Conservation (phyloP, 116 monocot species). For the Dioscorea cayenensis region DNA sequence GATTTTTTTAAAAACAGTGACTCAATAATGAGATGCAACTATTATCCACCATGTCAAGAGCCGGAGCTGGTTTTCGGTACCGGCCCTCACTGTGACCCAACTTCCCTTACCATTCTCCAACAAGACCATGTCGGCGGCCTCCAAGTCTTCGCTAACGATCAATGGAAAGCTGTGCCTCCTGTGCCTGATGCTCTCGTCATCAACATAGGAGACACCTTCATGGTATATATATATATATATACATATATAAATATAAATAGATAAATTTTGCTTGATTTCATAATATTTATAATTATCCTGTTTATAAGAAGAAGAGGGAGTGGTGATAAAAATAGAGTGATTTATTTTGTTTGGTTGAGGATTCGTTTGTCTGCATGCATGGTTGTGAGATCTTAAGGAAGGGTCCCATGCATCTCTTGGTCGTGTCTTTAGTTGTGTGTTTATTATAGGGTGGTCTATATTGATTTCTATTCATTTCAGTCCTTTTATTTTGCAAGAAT, state of each 20-base stretch:
- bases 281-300: no score
- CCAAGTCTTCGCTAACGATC: constrained; percentile 45
- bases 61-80: constrained; percentile 74
- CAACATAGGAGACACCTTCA: constrained; percentile 88
- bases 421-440: not conserved
- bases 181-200: constrained; percentile 46
- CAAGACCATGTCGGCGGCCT: constrained; percentile 68
- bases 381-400: not conserved
- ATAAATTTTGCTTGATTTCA: not conserved
- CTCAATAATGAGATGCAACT: constrained; percentile 75
- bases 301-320: no score
- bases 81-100: constrained; percentile 81
- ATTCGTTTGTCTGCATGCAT: not conserved
- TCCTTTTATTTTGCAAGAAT: not conserved
- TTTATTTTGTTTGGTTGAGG: not conserved
- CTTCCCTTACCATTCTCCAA: constrained; percentile 55
- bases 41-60: constrained; percentile 76
- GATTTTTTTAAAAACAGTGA: constrained; percentile 53
- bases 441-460: not conserved
- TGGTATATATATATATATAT: constrained; percentile 23
- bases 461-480: not conserved
- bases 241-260: not conserved
- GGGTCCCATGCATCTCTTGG: not conserved
- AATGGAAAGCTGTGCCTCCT: constrained; percentile 49
- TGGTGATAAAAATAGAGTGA: not conserved